A percentile compares a stretch with the other conserved stretches of the same genome.
Evolutionary conservation across 331 rosid genomes (phyloP).

Genomic region (Quercus tomentella): DNA sequence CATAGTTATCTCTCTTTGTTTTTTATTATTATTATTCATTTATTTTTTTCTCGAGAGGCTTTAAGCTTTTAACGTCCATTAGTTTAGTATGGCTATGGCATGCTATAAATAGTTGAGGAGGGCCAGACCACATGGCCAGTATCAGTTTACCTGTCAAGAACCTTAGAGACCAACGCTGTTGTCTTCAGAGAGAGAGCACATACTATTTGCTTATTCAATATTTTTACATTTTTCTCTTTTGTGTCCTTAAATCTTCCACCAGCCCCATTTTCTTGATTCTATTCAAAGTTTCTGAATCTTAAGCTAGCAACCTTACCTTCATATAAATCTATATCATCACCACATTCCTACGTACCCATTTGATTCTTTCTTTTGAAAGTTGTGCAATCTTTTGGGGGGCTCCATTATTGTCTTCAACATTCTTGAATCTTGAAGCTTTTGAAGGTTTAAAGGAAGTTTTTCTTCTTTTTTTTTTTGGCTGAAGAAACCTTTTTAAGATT

Average conservation of each 20-base stretch:
- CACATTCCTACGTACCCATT: neutral
- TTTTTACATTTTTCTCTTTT: conserved; percentile 14
- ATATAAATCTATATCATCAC: too few species aligned
- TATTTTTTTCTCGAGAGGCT: too few species aligned
- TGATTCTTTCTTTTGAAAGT: neutral
- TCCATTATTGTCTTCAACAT: neutral
- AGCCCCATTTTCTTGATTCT: conserved; percentile 32
- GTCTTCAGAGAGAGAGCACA: conserved; percentile 23
- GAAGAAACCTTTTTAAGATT: neutral
- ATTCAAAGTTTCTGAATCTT: too few species aligned
- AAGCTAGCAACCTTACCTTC: too few species aligned
- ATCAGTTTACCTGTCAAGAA: conserved; percentile 39
- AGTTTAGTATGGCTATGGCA: conserved; percentile 22
- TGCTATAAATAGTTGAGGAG: conserved; percentile 69
- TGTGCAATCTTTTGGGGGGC: neutral
- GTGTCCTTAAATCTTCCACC: conserved; percentile 19
- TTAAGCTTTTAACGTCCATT: conserved; percentile 60
- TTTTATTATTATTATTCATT: neutral
- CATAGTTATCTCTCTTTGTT: conserved; percentile 1
- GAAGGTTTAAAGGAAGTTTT: neutral
- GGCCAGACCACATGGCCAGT: conserved; percentile 22
- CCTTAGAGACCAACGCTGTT: conserved; percentile 42
- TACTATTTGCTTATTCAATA: too few species aligned
- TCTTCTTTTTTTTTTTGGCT: neutral
- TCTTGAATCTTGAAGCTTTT: neutral